Percentiles rank a stretch among this genome's conserved stretches.
Evolutionary conservation across 768 basidiomycete species (phyloP).

Genomic region (Lyophyllum decastes): DNA sequence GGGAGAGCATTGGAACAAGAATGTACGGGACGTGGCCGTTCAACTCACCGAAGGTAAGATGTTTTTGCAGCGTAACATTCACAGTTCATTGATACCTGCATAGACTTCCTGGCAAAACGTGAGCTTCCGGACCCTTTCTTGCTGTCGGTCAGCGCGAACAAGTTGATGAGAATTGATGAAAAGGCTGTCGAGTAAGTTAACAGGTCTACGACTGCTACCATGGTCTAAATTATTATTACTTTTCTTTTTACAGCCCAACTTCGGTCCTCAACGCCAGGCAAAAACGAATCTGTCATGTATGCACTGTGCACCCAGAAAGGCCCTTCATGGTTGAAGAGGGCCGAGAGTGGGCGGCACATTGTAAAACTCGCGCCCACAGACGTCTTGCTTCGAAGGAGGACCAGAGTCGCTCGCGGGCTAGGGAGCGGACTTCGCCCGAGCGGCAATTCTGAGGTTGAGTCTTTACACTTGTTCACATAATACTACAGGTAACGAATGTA

Average conservation of each 20-base stretch:
- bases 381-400: constrained; percentile 36
- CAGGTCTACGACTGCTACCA: constrained; percentile 1
- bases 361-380: constrained; percentile 55
- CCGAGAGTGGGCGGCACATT: constrained; percentile 57
- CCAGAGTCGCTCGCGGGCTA: not conserved
- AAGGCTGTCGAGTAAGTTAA: constrained; percentile 48
- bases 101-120: constrained; percentile 57
- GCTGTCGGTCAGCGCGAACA: constrained; percentile 55
- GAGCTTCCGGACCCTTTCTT: constrained; percentile 56
- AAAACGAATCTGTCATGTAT: constrained; percentile 60
- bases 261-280: constrained; percentile 55
- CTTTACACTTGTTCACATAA: not conserved
- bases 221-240: constrained; percentile 8
- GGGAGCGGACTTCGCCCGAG: not conserved
- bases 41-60: constrained; percentile 48
- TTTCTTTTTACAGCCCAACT: constrained; percentile 46
- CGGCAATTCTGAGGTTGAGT: not conserved
- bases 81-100: not conserved
- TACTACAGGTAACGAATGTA: not conserved
- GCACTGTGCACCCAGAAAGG: constrained; percentile 54
- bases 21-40: constrained; percentile 55
- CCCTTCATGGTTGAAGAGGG: constrained; percentile 71
- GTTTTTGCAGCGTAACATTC: not conserved
- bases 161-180: constrained; percentile 46
- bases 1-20: constrained; percentile 56